Evolutionary conservation across 2,329 filamentous ascomycete species (phyloP), one percentile per base, ranked within the genome.

Genomic region (Xylariales sp.): DNA sequence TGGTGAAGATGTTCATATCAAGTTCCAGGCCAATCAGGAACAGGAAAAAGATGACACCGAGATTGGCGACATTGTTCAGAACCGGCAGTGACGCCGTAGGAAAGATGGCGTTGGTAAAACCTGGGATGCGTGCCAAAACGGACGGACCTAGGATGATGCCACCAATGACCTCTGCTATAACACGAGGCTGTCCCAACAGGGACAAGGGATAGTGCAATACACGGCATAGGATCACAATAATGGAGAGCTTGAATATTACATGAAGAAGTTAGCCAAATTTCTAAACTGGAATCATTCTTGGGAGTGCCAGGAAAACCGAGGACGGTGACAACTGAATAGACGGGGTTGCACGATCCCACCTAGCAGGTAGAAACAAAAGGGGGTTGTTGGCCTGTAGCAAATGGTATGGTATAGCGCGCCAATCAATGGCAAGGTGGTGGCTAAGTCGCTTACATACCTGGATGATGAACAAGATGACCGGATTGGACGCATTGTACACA

Each of bases 11-110:
- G 14, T 81, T 70, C 41, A 88, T 61, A 52, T 89, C 83, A 23
- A 86, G 83, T 63, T 89, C 85, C 4, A 89, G 65, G 2, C 83
- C 85, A 11, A 88, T 83, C 37, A 88, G 67, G 61, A 89, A 88
- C 31, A 89, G 65, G 55, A 87, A 88, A 4, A 88, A 64, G 2
- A 87, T 71, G 38, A 88, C 65, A 4, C 84, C 85, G 5, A 89
- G 60, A 51, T 87, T 88, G 21, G 85, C 83, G 29, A 82, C 82
- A 37, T 86, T 70, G 45, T 70, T 80, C 37, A 88, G 61, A 40
- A 78, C 77, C 3, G 82, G 77, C 59, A 87, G 80, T 4, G 83
- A 83, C 0, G 65, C 72, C 0, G 62, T 50, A 1, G 85, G 84
- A 52, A 88, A 88, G 44, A 88, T 86, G 38, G 78, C 65, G 5